Evolutionary conservation across 495 filamentous ascomycete species (phyloP), one percentile per base, ranked within the genome.

Genomic region (Chlorociboria aeruginascens): DNA sequence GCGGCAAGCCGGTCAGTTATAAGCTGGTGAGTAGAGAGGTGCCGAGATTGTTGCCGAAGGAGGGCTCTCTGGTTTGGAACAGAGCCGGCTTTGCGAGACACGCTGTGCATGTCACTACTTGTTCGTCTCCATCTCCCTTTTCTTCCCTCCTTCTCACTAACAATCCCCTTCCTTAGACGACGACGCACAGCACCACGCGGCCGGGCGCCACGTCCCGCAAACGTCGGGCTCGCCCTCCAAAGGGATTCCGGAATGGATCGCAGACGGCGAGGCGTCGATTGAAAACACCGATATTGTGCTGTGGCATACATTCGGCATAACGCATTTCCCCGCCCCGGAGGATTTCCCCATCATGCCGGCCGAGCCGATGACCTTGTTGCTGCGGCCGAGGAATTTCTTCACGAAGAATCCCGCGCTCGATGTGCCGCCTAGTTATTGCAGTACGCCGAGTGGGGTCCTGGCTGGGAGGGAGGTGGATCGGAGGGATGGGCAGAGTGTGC

Each of bases 301-400:
- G 16, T 97, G 90, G 90, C 90, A 97, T 64, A 97, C 90, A 0
- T 97, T 95, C 58, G 90, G 90, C 29, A 68, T 95, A 6, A 89
- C 82, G 7, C 90, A 97, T 63, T 94, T 95, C 72, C 89, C 90
- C 0, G 66, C 86, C 1, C 89, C 89, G 0, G 90, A 97, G 59
- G 90, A 97, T 61, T 97, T 85, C 66, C 90, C 90, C 30, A 72
- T 97, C 56, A 97, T 97, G 90, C 90, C 89, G 1, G 85, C 82
- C 0, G 87, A 94, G 69, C 84, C 85, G 0, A 89, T 95, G 78
- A 87, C 80, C 7, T 60, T 95, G 55, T 68, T 95, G 20, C 69
- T 97, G 38, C 69, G 89, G 38, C 90, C 90, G 3, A 71, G 89
- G 14, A 79, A 95, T 68, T 97, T 95, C 73, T 95, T 95, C 63